Evolutionary conservation across 192 early-diverging fungal genomes (phyloP), one percentile per base, ranked within the genome.

Genomic region (Entophlyctis luteolus): DNA sequence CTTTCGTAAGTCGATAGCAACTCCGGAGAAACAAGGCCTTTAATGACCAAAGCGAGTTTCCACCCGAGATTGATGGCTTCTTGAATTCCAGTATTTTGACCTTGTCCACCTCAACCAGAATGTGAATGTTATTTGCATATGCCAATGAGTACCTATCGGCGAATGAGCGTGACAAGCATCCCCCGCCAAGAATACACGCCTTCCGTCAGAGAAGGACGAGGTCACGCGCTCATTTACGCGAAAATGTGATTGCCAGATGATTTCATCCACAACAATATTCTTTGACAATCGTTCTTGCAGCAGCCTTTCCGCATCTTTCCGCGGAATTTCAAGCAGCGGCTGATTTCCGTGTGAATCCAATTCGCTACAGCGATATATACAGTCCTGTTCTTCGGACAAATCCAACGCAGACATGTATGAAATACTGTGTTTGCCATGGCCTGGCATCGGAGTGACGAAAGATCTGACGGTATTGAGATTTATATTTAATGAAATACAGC

Each of bases 371-470:
- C 28, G 1, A 28, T 20, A 67, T 62, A 6, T 6, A 4, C 14
- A 25, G 10, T 23, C 55, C 27, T 59, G n/a, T 58, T 67, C 58
- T 23, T 60, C 65, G 3, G 22, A 22, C 55, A 67, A 36, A 25
- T 62, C 56, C 56, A 67, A 22, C 0, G 29, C 65, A 6, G 33
- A 14, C 16, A 67, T 23, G 16, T 32, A 67, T 14, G 59, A 42
- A 12, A 42, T n/a, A 12, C n/a, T n/a, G n/a, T 42, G 39, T 42
- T 8, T 42, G 8, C 10, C n/a, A 0, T 25, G 22, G 18, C 48
- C 53, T 29, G 65, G 35, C 65, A 67, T 67, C 27, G 50, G 42
- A 38, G 59, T 67, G 42, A 67, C 34, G 55, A 62, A 67, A 62
- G 16, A n/a, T n/a, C n/a, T n/a, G n/a, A n/a, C n/a, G n/a, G n/a